Evolutionary conservation across 768 basidiomycete species (phyloP).

Genomic region (Mycena metata): DNA sequence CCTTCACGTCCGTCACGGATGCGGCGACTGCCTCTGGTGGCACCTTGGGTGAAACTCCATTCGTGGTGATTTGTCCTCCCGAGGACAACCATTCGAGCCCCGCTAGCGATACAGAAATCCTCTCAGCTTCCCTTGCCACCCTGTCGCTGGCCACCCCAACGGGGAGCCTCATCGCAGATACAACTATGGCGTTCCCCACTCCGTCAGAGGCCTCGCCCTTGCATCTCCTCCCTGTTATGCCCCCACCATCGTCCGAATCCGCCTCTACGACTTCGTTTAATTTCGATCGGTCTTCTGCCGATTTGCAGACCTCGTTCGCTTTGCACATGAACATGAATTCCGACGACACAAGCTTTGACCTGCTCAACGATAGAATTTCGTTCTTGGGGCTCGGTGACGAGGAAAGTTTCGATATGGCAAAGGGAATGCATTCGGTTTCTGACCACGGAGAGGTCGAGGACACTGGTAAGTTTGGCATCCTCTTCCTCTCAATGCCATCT

Average conservation of each 20-base stretch:
- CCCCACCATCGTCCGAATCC: conserved; percentile 22
- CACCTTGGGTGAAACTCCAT: conserved; percentile 11
- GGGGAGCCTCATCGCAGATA: conserved; percentile 41
- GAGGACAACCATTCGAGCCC: conserved; percentile 22
- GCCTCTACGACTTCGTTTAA: conserved; percentile 34
- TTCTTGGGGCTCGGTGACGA: conserved; percentile 58
- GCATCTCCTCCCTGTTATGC: conserved; percentile 44
- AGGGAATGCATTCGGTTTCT: conserved; percentile 11
- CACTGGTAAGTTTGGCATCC: conserved; percentile 6
- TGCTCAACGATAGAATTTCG: conserved; percentile 66
- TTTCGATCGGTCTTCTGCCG: conserved; percentile 56
- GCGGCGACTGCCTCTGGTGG: conserved; percentile 3
- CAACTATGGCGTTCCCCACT: conserved; percentile 36
- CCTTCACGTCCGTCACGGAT: conserved; percentile 8
- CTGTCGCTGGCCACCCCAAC: conserved; percentile 44
- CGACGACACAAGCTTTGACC: conserved; percentile 63
- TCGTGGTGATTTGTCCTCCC: conserved; percentile 20
- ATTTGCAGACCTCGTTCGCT: conserved; percentile 63
- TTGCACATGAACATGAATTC: conserved; percentile 60
- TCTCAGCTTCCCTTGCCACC: conserved; percentile 45
- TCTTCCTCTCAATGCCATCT: not conserved
- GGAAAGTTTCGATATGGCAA: conserved; percentile 54
- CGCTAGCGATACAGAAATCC: conserved; percentile 29
- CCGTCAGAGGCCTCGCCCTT: conserved; percentile 34
- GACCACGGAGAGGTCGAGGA: conserved; percentile 9